Evolutionary conservation across 2,329 filamentous ascomycete genomes (phyloP), one percentile per base, ranked within the genome.

Genomic region (Malbranchea cinnamomea): DNA sequence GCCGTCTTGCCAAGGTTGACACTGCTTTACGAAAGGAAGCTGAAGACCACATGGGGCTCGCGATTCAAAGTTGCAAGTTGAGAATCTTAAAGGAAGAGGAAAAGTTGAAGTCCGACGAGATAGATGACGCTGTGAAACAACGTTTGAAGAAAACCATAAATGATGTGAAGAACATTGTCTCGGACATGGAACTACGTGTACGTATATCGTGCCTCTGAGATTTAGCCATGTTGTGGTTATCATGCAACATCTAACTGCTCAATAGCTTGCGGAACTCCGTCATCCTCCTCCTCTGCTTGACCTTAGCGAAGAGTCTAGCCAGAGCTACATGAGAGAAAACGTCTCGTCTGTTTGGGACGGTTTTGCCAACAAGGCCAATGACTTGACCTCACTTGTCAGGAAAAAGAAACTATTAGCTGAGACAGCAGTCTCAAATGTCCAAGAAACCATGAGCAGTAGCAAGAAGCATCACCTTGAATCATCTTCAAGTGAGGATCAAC

Each of bases 151-250:
- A 54, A 18, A 55, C 54, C 31, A 65, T 75, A 37, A 56, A 59
- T 4, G 71, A 76, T 33, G 68, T 74, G 13, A 67, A 67, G 40
- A 65, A 71, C 24, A 71, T 76, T 48, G 50, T 74, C 3, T 57
- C 59, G 13, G 72, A 76, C 30, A 73, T 77, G 62, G 59, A 71
- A 42, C 63, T 68, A 42, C 55, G 70, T 37, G 63, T 68, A 49
- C 51, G 56, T 46, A 29, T 14, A 32, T 3, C 28, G 8, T n/a
- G 15, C 8, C 13, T 21, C 19, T 14, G n/a, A 26, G 19, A 23
- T n/a, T 27, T 23, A 20, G 17, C 29, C n/a, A 8, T 13, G 13
- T 7, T 12, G 11, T 22, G 18, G 6, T 5, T 9, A 16, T 11
- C n/a, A 6, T 26, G 5, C 44, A 34, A 38, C 32, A 23, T 26